phyloP scores from a whole-genome alignment of 176 grass and related monocot species.

The Eleusine coracana region DNA sequence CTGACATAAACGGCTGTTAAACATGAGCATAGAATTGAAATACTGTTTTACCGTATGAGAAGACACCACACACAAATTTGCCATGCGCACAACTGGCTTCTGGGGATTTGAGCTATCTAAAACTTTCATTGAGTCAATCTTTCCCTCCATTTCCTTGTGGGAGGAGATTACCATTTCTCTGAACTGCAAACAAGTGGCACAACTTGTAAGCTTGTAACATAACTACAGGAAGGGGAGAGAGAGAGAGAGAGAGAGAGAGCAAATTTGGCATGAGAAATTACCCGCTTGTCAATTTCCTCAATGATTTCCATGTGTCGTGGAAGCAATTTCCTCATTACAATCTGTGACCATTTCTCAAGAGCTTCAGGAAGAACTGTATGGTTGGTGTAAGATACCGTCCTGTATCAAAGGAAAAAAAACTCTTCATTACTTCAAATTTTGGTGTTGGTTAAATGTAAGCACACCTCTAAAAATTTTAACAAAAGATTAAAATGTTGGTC shows the following conservation, averaged over 20 bases:
- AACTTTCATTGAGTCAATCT: slow-evolving; percentile 56
- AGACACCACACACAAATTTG: slow-evolving; percentile 74
- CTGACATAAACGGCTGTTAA: slow-evolving; percentile 17
- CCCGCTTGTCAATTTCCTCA: slow-evolving; percentile 76
- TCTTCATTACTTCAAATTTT: slow-evolving; percentile 20
- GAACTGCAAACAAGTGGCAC: slow-evolving; percentile 66
- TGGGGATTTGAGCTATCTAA: slow-evolving; percentile 79
- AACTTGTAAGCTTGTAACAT: slow-evolving; percentile 44
- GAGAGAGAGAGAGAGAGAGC: not conserved
- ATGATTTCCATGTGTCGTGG: slow-evolving; percentile 88
- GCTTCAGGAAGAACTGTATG: slow-evolving; percentile 89
- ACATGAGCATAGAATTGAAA: slow-evolving; percentile 28
- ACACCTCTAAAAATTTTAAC: not conserved
- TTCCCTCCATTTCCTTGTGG: slow-evolving; percentile 73
- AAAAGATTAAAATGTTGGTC: too few relatives aligned
- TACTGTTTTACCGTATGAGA: slow-evolving; percentile 55
- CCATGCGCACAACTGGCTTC: slow-evolving; percentile 87
- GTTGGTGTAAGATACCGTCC: slow-evolving; percentile 80
- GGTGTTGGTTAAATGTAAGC: not conserved
- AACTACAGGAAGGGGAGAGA: not conserved
- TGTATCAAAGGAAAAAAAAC: slow-evolving; percentile 25
- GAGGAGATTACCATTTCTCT: slow-evolving; percentile 68
- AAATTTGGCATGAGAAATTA: slow-evolving; percentile 38
- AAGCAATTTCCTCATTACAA: slow-evolving; percentile 75
- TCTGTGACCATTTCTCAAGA: slow-evolving; percentile 80